Conservation (phyloP, 257 asterid genomes). For the Parsonsia alboflavescens region DNA sequence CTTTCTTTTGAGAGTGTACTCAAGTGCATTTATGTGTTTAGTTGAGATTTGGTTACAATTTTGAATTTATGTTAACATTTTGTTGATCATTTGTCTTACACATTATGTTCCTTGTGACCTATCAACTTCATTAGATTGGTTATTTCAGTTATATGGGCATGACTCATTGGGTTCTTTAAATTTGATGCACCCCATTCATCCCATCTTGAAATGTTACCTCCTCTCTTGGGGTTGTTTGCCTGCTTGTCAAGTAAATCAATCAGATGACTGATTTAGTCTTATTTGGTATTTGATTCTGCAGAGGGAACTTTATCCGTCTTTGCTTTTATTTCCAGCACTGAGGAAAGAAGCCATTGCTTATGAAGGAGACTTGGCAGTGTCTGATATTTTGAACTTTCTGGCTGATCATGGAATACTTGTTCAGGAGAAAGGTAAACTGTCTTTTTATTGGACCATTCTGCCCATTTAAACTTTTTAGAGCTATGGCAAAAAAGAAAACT, state of each 20-base stretch:
- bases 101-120: not conserved
- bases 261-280: not conserved
- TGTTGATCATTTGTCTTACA: not conserved
- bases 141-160: not conserved
- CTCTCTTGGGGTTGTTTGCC: not conserved
- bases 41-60: not conserved
- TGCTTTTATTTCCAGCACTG: slow-evolving; percentile 74
- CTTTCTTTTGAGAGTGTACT: not conserved
- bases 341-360: slow-evolving; percentile 50
- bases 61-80: not conserved
- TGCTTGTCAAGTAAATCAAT: not conserved
- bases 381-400: slow-evolving; percentile 64
- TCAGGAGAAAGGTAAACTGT: slow-evolving; percentile 53
- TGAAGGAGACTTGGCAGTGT: slow-evolving; percentile 69
- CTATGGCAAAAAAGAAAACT: not conserved
- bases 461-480: not conserved
- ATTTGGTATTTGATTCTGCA: slow-evolving; percentile 34
- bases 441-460: slow-evolving; percentile 9
- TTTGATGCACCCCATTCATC: not conserved
- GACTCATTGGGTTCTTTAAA: not conserved
- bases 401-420: slow-evolving; percentile 59
- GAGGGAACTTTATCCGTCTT: slow-evolving; percentile 81
- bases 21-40: not conserved
- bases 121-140: not conserved
- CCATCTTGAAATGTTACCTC: not conserved